These are phyloP conservation scores for Tilletia caries DNA, from an alignment of 1,284 basidiomycete species.

Conservation along the genomic window DNA sequence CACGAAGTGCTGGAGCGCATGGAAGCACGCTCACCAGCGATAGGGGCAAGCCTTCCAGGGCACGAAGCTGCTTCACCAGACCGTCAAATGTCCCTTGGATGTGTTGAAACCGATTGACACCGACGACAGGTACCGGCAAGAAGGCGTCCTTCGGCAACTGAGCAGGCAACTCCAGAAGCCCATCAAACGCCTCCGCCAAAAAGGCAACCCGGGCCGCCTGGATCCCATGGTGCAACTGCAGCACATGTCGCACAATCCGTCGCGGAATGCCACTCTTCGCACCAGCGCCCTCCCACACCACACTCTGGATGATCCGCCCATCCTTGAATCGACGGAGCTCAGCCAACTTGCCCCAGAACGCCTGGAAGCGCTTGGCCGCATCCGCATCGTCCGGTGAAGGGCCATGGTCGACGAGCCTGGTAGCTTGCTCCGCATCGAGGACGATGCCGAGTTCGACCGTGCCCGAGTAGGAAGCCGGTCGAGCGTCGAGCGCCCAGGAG, in stretches of 20 bases:
- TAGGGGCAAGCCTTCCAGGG: constrained; percentile 72
- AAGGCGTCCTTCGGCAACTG: constrained; percentile 47
- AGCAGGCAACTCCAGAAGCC: constrained; percentile 60
- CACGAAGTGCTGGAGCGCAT: constrained; percentile 68
- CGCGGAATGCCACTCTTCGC: constrained; percentile 65
- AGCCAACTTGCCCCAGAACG: constrained; percentile 86
- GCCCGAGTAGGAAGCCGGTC: constrained; percentile 23
- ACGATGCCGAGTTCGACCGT: constrained; percentile 36
- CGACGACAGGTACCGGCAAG: constrained; percentile 44
- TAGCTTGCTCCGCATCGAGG: constrained; percentile 42
- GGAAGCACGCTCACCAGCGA: constrained; percentile 71
- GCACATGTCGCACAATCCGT: constrained; percentile 70
- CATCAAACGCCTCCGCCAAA: constrained; percentile 65
- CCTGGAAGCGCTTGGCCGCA: constrained; percentile 65
- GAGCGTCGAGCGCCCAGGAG: constrained; percentile 30
- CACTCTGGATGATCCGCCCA: constrained; percentile 83
- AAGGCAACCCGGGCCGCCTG: constrained; percentile 57
- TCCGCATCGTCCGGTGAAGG: constrained; percentile 60
- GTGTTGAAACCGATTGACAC: constrained; percentile 64
- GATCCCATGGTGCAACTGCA: constrained; percentile 72
- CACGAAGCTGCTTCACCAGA: constrained; percentile 73
- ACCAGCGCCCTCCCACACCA: constrained; percentile 69
- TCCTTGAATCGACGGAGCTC: constrained; percentile 97
- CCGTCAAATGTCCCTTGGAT: constrained; percentile 76
- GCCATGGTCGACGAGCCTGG: constrained; percentile 51